Evolutionary conservation across 371 early-diverging fungal species (phyloP), one percentile per base, ranked within the genome.

Genomic region (Circinella minor): DNA sequence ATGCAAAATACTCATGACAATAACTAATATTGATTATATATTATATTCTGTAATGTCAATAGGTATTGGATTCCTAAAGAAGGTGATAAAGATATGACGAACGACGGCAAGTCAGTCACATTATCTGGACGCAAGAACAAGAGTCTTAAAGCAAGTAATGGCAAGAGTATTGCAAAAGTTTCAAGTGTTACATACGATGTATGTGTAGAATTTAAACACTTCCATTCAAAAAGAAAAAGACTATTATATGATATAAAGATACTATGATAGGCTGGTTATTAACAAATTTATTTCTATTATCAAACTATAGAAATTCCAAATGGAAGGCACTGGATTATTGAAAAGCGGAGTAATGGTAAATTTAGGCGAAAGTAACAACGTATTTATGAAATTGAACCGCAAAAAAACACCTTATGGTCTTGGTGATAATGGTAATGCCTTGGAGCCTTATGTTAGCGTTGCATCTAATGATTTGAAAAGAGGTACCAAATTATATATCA

Each of bases 51-150:
- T 27, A 27, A 27, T 27, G 27, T 27, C 27, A 27, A 27, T 20
- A 69, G 74, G 27, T 79, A 79, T 61, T 79, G 75, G 80, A 73
- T 77, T 36, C 75, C 75, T 13, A 79, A 77, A 61, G 66, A 79
- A 65, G 77, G 77, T 15, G 72, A 72, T 15, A 39, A 63, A 54
- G 77, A 75, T 39, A 74, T 77, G 74, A 27, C 66, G 9, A 76
- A 77, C 63, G 54, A 75, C 46, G 75, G 80, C 20, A 46, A 66
- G 14, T 47, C 43, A 2, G 70, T 79, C 20, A 61, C 34, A 7
- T 49, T 79, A 37, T 63, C 63, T 34, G 77, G 80, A 15, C 38
- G 69, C 8, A 74, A 76, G 60, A 65, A 48, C 61, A 66, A 70
- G 46, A 36, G 61, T 27, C 67, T 79, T 61, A 73, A 73, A 62